Conservation (phyloP, 2,329 filamentous ascomycete species). For the Lithohypha guttulata region DNA sequence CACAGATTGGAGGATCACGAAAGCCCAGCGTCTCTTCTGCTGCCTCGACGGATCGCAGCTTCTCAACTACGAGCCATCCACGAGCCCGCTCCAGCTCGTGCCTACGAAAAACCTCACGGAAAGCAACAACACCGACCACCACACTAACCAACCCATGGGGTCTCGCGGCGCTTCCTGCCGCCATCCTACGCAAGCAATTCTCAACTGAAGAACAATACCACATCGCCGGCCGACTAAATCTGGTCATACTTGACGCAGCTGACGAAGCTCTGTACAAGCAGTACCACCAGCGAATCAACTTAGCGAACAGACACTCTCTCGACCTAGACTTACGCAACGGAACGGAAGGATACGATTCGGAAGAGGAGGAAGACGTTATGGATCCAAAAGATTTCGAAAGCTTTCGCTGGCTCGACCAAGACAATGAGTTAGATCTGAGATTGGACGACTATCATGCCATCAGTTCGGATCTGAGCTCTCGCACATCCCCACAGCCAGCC, state of each 20-base stretch:
- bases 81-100: background rate
- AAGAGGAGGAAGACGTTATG: slow-evolving; percentile 27
- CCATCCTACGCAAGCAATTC: slow-evolving; percentile 60
- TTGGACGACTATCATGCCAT: slow-evolving; percentile 62
- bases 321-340: background rate
- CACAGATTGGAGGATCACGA: slow-evolving; percentile 9
- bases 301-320: slow-evolving; percentile 7
- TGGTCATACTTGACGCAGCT: slow-evolving; percentile 46
- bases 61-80: slow-evolving; percentile 3
- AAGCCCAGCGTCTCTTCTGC: slow-evolving; percentile 1
- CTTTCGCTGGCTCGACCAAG: slow-evolving; percentile 64
- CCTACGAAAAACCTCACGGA: slow-evolving; percentile 7
- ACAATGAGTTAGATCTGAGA: slow-evolving; percentile 58
- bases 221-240: slow-evolving; percentile 44
- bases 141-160: slow-evolving; percentile 9
- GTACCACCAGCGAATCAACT: slow-evolving; percentile 23
- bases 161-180: slow-evolving; percentile 60
- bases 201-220: slow-evolving; percentile 59
- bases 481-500: slow-evolving; percentile 16
- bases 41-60: slow-evolving; percentile 1
- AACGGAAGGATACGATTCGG: background rate
- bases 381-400: slow-evolving; percentile 53
- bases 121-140: slow-evolving; percentile 8
- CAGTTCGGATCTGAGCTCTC: slow-evolving; percentile 41
- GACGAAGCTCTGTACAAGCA: slow-evolving; percentile 48